Conservation (phyloP, 345 rosid genomes). For the Leavenworthia alabamica region DNA sequence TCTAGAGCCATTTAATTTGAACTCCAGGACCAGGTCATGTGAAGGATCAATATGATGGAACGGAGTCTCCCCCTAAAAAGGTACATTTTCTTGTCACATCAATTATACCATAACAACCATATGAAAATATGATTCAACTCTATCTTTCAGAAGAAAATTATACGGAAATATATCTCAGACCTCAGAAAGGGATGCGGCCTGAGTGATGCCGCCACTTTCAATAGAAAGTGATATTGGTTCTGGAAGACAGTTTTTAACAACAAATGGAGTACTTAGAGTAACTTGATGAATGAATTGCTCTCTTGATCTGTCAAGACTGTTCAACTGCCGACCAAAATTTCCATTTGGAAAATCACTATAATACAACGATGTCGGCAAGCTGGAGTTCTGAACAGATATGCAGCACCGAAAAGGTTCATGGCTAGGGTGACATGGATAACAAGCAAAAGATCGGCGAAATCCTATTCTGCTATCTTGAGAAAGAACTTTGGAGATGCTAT, state of each 20-base stretch:
- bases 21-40: slow-evolving; percentile 65
- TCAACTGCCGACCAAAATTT: slow-evolving; percentile 28
- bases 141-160: slow-evolving; percentile 14
- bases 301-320: slow-evolving; percentile 37
- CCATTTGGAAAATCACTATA: slow-evolving; percentile 29
- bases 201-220: slow-evolving; percentile 67
- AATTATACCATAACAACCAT: slow-evolving; percentile 3
- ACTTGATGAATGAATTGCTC: slow-evolving; percentile 54
- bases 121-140: slow-evolving; percentile 9
- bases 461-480: slow-evolving; percentile 73
- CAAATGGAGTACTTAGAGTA: slow-evolving; percentile 69
- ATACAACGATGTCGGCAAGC: slow-evolving; percentile 45
- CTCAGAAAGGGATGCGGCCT: slow-evolving; percentile 62
- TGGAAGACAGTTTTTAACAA: slow-evolving; percentile 72
- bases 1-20: slow-evolving; percentile 53
- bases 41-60: slow-evolving; percentile 87
- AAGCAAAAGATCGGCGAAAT: slow-evolving; percentile 74
- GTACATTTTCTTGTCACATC: not conserved
- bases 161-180: slow-evolving; percentile 40
- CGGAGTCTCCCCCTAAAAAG: slow-evolving; percentile 57
- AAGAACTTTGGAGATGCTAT: slow-evolving; percentile 64
- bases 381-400: slow-evolving; percentile 53
- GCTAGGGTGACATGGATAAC: slow-evolving; percentile 89
- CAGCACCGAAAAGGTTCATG: slow-evolving; percentile 87
- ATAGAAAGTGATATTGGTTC: slow-evolving; percentile 54